A percentile compares a stretch with the other conserved stretches of the same genome.
These are phyloP conservation scores for Phanerochaete carnosa DNA, from an alignment of 768 basidiomycete genomes.

Conservation along the genomic window DNA sequence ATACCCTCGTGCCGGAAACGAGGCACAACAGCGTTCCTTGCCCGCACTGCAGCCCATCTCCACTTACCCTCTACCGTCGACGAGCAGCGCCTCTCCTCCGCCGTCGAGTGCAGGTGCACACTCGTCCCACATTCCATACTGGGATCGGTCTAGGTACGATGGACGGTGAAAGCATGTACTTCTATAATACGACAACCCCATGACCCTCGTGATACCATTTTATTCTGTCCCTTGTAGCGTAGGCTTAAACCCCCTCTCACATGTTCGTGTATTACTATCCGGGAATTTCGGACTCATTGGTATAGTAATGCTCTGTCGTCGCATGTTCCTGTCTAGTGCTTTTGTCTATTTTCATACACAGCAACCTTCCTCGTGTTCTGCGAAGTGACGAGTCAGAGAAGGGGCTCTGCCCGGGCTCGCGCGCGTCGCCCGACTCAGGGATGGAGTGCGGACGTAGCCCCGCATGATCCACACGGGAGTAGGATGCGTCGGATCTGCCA, in stretches of 20 bases:
- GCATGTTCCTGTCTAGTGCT: neutral
- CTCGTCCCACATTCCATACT: conserved; percentile 14
- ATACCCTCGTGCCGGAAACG: conserved; percentile 16
- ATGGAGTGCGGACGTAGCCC: conserved; percentile 8
- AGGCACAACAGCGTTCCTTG: conserved; percentile 6
- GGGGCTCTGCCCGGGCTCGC: neutral
- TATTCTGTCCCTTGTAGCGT: neutral
- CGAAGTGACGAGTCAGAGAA: neutral
- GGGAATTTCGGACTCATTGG: neutral
- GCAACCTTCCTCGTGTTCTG: too few species aligned
- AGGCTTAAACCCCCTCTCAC: neutral
- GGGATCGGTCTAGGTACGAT: conserved; percentile 13
- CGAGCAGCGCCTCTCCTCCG: conserved; percentile 19
- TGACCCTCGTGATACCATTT: neutral
- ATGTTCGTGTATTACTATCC: neutral
- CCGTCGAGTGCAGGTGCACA: conserved; percentile 16
- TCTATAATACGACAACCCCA: neutral
- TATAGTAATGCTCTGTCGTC: neutral
- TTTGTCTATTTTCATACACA: too few species aligned
- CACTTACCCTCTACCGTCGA: conserved; percentile 21
- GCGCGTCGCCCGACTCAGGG: neutral
- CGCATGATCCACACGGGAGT: conserved; percentile 3
- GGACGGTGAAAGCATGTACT: neutral
- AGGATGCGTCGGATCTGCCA: conserved; percentile 10
- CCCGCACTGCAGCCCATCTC: conserved; percentile 24